Percentiles rank a stretch among this genome's conserved stretches.
Conservation (phyloP, 495 filamentous ascomycete species). For the Penicillium malachiteum region DNA sequence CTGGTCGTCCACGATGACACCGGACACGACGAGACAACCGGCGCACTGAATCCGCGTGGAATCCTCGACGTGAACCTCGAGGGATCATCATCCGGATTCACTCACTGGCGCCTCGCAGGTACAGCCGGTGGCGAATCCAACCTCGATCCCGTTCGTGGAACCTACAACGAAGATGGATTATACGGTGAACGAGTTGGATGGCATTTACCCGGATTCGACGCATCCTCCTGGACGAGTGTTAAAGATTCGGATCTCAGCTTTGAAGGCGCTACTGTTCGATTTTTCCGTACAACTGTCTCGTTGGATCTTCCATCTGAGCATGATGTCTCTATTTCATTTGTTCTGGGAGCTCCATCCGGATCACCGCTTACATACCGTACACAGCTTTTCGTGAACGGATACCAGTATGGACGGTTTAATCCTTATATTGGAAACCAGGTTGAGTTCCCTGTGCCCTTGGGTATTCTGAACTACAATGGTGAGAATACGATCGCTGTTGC, state of each 20-base stretch:
- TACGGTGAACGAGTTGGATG: slow-evolving; percentile 66
- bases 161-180: slow-evolving; percentile 72
- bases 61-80: slow-evolving; percentile 57
- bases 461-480: slow-evolving; percentile 46
- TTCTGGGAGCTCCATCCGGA: slow-evolving; percentile 28
- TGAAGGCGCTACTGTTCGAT: slow-evolving; percentile 44
- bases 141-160: slow-evolving; percentile 62
- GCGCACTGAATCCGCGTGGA: slow-evolving; percentile 67
- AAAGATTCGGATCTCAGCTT: slow-evolving; percentile 48
- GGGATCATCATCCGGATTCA: slow-evolving; percentile 37
- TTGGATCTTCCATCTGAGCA: slow-evolving; percentile 45
- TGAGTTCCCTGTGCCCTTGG: slow-evolving; percentile 48
- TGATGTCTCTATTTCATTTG: slow-evolving; percentile 49
- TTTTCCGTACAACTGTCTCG: slow-evolving; percentile 58
- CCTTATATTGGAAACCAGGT: slow-evolving; percentile 54
- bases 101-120: slow-evolving; percentile 72
- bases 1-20: slow-evolving; percentile 74
- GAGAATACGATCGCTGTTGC: slow-evolving; percentile 47
- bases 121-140: slow-evolving; percentile 71
- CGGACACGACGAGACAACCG: slow-evolving; percentile 62
- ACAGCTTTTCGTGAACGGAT: slow-evolving; percentile 48
- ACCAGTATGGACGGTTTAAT: slow-evolving; percentile 52
- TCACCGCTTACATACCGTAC: slow-evolving; percentile 32
- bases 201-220: slow-evolving; percentile 61
- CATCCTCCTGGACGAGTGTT: slow-evolving; percentile 34